A percentile compares a stretch with the other conserved stretches of the same genome.
phyloP scores from a whole-genome alignment of 352 stramenopile genomes.

The Pythium insidiosum region DNA sequence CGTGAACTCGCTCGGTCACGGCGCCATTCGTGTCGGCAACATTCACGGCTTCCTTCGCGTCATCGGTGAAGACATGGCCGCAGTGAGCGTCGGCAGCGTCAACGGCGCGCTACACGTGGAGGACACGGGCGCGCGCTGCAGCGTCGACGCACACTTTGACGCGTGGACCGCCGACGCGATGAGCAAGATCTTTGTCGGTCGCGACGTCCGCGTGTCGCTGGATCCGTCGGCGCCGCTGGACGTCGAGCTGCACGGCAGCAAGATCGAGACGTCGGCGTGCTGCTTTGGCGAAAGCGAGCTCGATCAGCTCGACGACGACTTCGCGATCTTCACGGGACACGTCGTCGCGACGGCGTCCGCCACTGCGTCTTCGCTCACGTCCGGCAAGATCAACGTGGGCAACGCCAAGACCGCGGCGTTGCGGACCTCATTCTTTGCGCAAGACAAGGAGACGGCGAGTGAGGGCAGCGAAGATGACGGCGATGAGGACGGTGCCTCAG shows the following conservation, averaged over 20 bases:
- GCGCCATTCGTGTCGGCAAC: slow-evolving; percentile 39
- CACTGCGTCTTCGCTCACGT: slow-evolving; percentile 8
- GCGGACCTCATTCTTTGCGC: slow-evolving; percentile 77
- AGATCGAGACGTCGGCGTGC: slow-evolving; percentile 34
- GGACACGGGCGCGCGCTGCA: slow-evolving; percentile 47
- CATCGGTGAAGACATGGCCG: slow-evolving; percentile 30
- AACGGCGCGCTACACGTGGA: slow-evolving; percentile 63
- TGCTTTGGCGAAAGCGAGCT: slow-evolving; percentile 37
- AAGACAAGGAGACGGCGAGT: slow-evolving; percentile 11
- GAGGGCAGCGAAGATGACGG: no score
- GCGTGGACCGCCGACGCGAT: slow-evolving; percentile 33
- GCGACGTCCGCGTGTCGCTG: slow-evolving; percentile 53
- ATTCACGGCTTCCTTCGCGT: slow-evolving; percentile 68
- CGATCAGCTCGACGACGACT: slow-evolving; percentile 72
- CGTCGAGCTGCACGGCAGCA: slow-evolving; percentile 56
- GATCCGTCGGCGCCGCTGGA: slow-evolving; percentile 42
- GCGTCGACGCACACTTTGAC: slow-evolving; percentile 66
- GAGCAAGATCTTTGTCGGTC: slow-evolving; percentile 62
- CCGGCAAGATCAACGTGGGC: slow-evolving; percentile 69
- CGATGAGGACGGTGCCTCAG: no score
- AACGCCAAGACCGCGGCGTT: slow-evolving; percentile 59
- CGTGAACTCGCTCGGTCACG: slow-evolving; percentile 29
- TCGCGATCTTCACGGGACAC: slow-evolving; percentile 53
- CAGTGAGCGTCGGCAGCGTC: slow-evolving; percentile 50
- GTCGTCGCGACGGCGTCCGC: slow-evolving; percentile 18